Evolutionary conservation across 257 asterid genomes (phyloP), one percentile per base, ranked within the genome.

Genomic region (Solanum piurae): DNA sequence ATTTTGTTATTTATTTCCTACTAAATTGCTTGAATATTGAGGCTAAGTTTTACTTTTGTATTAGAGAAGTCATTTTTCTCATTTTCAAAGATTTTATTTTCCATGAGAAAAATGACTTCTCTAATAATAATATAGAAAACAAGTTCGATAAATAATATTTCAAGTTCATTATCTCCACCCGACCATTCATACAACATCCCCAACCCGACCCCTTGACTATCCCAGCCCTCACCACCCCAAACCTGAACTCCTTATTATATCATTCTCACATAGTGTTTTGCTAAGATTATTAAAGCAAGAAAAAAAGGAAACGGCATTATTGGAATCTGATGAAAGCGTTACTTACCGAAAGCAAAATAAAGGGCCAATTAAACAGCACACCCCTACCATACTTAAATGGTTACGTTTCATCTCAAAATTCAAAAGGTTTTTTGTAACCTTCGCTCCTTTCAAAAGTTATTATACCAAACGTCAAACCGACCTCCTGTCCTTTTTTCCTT

Each of bases 401-500:
- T 16, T 80, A 27, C 68, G 68, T 80, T 80, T 46, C 42, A 29
- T 36, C 85, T 46, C 68, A 46, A 44, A 80, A 80, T 46, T 46
- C 18, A 9, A 16, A 80, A 80, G 34, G 20, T 29, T 16, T 29
- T 80, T 27, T 18, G 85, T 80, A 80, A 80, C 68, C 29, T 80
- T 46, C 68, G 3, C 46, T 29, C 68, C 16, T 80, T 80, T 10
- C 76, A n/a, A 31, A 31, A 80, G 68, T 9, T 8, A 46, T 23
- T 76, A 76, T 37, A 14, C 37, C 33, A 87, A 58, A 73, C 90
- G 87, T 88, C 89, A 86, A 92, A 89, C 94, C 95, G 94, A 87
- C 96, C 91, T 86, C 86, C 62, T 87, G 90, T 88, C 88, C 85
- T 9, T 89, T 66, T 4, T 66, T 4, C 3, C 9, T 66, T 83